A percentile compares a stretch with the other conserved stretches of the same genome.
These are phyloP conservation scores for Cynanchum wilfordii DNA, from an alignment of 257 asterid genomes.

Conservation along the genomic window DNA sequence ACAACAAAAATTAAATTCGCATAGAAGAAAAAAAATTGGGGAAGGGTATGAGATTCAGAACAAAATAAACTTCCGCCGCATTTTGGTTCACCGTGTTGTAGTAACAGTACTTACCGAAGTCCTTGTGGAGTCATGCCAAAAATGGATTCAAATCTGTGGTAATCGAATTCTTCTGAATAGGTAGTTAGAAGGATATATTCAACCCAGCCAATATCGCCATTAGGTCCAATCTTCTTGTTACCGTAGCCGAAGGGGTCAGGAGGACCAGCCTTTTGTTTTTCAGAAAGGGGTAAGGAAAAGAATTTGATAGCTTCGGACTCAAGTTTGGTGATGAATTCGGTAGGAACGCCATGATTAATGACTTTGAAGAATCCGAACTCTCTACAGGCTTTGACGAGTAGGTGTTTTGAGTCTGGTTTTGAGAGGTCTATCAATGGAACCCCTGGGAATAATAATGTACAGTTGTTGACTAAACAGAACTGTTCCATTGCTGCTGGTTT, in stretches of 20 bases:
- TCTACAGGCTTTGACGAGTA: slow-evolving; percentile 66
- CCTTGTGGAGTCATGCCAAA: slow-evolving; percentile 53
- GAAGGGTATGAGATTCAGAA: too few species aligned
- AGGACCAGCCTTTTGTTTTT: slow-evolving; percentile 54
- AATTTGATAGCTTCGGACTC: slow-evolving; percentile 63
- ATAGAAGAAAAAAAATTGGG: not conserved
- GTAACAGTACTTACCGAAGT: slow-evolving; percentile 39
- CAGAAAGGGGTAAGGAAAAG: slow-evolving; percentile 50
- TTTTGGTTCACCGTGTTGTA: too few species aligned
- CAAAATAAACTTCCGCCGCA: not conserved
- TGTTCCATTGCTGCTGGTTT: slow-evolving; percentile 26
- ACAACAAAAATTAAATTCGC: not conserved
- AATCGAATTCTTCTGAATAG: slow-evolving; percentile 31
- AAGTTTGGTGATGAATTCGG: slow-evolving; percentile 38
- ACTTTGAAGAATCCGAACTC: slow-evolving; percentile 82
- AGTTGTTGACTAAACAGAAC: slow-evolving; percentile 21
- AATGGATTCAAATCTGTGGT: slow-evolving; percentile 38
- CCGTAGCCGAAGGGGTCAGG: slow-evolving; percentile 83
- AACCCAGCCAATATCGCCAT: slow-evolving; percentile 68
- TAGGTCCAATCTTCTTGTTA: slow-evolving; percentile 48
- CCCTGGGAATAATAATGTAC: slow-evolving; percentile 31
- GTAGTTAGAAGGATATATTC: slow-evolving; percentile 62
- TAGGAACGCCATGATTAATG: slow-evolving; percentile 58
- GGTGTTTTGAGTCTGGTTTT: slow-evolving; percentile 48
- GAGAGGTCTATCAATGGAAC: slow-evolving; percentile 76